phyloP scores from a whole-genome alignment of 768 basidiomycete genomes.

The Chlorophyllum brunneum region DNA sequence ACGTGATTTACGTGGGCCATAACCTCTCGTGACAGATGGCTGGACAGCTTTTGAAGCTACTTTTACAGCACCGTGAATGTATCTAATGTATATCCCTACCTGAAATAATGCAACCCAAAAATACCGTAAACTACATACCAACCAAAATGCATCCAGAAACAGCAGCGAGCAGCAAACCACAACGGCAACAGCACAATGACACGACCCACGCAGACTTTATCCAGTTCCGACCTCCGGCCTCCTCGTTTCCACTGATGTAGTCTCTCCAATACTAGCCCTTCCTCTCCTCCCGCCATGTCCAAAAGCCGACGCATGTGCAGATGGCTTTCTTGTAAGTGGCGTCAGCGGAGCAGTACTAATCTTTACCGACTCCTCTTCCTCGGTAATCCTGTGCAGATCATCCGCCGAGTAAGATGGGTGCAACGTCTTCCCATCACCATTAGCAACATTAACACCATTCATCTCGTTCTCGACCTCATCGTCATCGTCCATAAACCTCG shows the following conservation, averaged over 20 bases:
- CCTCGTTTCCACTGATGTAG: conserved; percentile 30
- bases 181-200: not conserved
- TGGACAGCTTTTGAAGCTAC: not conserved
- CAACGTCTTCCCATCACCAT: conserved; percentile 28
- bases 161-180: not conserved
- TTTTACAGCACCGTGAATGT: not conserved
- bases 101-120: not conserved
- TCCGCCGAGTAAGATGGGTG: conserved; percentile 22
- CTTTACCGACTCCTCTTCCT: conserved; percentile 31
- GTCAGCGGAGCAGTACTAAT: conserved; percentile 38
- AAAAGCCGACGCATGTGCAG: conserved; percentile 23
- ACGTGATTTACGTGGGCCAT: no score
- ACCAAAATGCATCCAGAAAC: not conserved
- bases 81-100: not conserved
- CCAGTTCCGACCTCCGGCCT: not conserved
- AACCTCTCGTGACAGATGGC: no score
- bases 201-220: no score
- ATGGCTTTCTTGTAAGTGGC: conserved; percentile 67
- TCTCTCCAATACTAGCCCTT: conserved; percentile 44
- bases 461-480: conserved; percentile 25
- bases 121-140: conserved; percentile 1
- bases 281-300: conserved; percentile 39
- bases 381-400: conserved; percentile 27
- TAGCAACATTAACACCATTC: conserved; percentile 7
- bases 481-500: conserved; percentile 36